Evolutionary conservation across 768 basidiomycete genomes (phyloP).

Genomic region (Ramaria rubella): DNA sequence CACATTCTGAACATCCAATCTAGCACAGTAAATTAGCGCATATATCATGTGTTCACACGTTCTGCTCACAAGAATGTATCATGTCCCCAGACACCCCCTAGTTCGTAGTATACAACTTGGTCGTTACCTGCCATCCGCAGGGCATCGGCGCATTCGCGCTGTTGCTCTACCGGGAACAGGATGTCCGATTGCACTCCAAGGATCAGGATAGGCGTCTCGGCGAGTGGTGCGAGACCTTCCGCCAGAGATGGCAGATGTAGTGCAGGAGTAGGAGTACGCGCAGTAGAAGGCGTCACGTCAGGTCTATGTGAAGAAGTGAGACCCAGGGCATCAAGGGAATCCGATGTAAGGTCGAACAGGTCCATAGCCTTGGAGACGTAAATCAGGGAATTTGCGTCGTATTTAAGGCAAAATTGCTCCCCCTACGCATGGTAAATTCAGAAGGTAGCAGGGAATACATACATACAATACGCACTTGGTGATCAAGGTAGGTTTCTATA

Average conservation of each 20-base stretch:
- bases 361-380: slow-evolving; percentile 99
- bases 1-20: slow-evolving; percentile 82
- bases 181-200: slow-evolving; percentile 97
- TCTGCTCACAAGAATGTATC: slow-evolving; percentile 85
- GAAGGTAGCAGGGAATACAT: too few species aligned
- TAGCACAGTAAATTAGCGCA: slow-evolving; percentile 19
- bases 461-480: slow-evolving; percentile 53
- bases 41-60: background rate
- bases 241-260: slow-evolving; percentile 73
- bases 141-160: slow-evolving; percentile 90
- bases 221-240: slow-evolving; percentile 67
- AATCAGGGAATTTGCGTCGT: slow-evolving; percentile 97
- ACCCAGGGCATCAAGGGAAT: slow-evolving; percentile 64
- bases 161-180: slow-evolving; percentile 94
- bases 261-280: slow-evolving; percentile 45
- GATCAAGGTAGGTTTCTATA: slow-evolving; percentile 98
- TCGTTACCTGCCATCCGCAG: slow-evolving; percentile 85
- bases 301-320: slow-evolving; percentile 58
- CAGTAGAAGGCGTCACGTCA: slow-evolving; percentile 51
- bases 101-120: slow-evolving; percentile 89
- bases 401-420: slow-evolving; percentile 95
- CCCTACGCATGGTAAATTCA: slow-evolving; percentile 48
- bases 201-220: slow-evolving; percentile 73
- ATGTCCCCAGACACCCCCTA: slow-evolving; percentile 99
- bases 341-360: slow-evolving; percentile 87